Evolutionary conservation across 306 rosid species (phyloP).

Genomic region (Vigna unguiculata): DNA sequence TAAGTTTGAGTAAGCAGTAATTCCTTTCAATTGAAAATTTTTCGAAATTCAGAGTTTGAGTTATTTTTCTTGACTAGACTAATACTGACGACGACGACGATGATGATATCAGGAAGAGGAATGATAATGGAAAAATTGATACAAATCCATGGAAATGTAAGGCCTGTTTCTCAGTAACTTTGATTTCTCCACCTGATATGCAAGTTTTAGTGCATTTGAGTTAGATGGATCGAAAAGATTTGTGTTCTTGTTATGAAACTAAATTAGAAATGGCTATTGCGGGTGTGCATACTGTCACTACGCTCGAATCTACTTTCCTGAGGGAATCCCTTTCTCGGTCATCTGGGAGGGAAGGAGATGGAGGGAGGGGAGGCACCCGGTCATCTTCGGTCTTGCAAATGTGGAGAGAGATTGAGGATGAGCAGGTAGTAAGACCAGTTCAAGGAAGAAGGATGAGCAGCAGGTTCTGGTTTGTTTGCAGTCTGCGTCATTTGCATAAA

Average conservation of each 20-base stretch:
- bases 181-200: slow-evolving; percentile 41
- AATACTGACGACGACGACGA: slow-evolving; percentile 22
- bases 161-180: slow-evolving; percentile 53
- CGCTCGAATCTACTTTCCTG: slow-evolving; percentile 72
- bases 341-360: slow-evolving; percentile 63
- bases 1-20: slow-evolving; percentile 37
- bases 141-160: slow-evolving; percentile 40
- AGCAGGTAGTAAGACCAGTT: slow-evolving; percentile 66
- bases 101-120: slow-evolving; percentile 19
- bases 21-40: slow-evolving; percentile 24
- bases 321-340: slow-evolving; percentile 75
- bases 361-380: slow-evolving; percentile 65
- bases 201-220: slow-evolving; percentile 57
- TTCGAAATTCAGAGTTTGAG: slow-evolving; percentile 26
- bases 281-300: slow-evolving; percentile 77
- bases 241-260: slow-evolving; percentile 39
- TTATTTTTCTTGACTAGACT: slow-evolving; percentile 44
- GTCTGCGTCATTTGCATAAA: slow-evolving; percentile 25
- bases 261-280: slow-evolving; percentile 78
- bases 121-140: slow-evolving; percentile 21
- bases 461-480: too few relatives aligned
- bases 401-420: slow-evolving; percentile 95
- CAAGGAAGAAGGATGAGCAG: too few relatives aligned
- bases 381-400: slow-evolving; percentile 72
- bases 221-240: slow-evolving; percentile 54